These are phyloP conservation scores for Polytrichum formosum DNA, from an alignment of 225 moss, liverwort and hornwort species.

Conservation along the genomic window DNA sequence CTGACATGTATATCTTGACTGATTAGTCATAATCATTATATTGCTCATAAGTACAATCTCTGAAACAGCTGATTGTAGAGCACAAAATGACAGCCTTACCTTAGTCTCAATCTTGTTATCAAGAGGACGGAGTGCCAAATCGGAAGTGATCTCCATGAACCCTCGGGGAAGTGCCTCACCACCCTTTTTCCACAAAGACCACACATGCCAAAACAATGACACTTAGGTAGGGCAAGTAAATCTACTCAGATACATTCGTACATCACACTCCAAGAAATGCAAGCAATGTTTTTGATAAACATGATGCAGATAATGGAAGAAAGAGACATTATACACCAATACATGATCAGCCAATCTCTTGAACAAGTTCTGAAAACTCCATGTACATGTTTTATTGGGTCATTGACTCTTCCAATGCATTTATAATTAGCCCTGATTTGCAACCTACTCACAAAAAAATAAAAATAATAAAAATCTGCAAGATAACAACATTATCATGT, in stretches of 20 bases:
- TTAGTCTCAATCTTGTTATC: slow-evolving; percentile 2
- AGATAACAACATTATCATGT: neutral
- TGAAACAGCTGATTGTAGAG: too few relatives aligned
- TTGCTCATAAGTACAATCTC: too few relatives aligned
- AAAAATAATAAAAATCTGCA: neutral
- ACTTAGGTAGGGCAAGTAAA: neutral
- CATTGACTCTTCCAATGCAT: too few relatives aligned
- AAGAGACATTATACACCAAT: neutral
- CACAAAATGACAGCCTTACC: neutral
- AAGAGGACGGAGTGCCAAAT: slow-evolving; percentile 3
- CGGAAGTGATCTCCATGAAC: slow-evolving; percentile 4
- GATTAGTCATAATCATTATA: too few relatives aligned
- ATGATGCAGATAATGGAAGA: neutral
- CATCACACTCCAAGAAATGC: neutral
- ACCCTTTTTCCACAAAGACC: neutral
- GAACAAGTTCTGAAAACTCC: neutral
- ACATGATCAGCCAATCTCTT: neutral
- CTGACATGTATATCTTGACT: too few relatives aligned
- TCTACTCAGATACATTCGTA: neutral
- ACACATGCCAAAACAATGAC: too few relatives aligned
- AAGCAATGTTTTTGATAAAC: too few relatives aligned
- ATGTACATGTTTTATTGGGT: too few relatives aligned
- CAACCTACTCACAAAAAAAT: too few relatives aligned
- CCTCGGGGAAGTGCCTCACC: slow-evolving; percentile 3
- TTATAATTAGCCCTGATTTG: too few relatives aligned